Evolutionary conservation across 2,329 filamentous ascomycete genomes (phyloP).

Genomic region (Pseudocercospora fuligena): DNA sequence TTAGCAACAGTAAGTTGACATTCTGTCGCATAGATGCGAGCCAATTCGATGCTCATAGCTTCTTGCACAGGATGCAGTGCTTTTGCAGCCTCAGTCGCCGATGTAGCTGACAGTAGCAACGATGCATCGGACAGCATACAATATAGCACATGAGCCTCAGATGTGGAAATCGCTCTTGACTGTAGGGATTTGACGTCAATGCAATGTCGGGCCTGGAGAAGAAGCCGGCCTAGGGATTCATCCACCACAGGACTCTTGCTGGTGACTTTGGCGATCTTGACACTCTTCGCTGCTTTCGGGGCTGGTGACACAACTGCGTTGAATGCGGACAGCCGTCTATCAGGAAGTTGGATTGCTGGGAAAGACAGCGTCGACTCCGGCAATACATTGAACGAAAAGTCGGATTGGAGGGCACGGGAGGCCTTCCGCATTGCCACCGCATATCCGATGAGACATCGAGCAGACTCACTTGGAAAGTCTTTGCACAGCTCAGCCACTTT

Average conservation of each 20-base stretch:
- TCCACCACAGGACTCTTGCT: slow-evolving; percentile 13
- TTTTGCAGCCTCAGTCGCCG: slow-evolving; percentile 51
- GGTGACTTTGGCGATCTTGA: slow-evolving; percentile 4
- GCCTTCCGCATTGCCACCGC: slow-evolving; percentile 21
- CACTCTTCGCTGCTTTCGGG: slow-evolving; percentile 6
- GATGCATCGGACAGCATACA: slow-evolving; percentile 68
- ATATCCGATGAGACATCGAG: slow-evolving; percentile 21
- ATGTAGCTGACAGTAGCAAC: slow-evolving; percentile 67
- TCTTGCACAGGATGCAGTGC: slow-evolving; percentile 53
- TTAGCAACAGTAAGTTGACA: slow-evolving; percentile 64
- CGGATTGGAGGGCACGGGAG: slow-evolving; percentile 61
- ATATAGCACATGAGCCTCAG: slow-evolving; percentile 54
- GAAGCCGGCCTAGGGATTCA: slow-evolving; percentile 20
- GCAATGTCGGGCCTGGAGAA: slow-evolving; percentile 29
- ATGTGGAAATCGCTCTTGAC: slow-evolving; percentile 20
- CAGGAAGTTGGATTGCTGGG: slow-evolving; percentile 61
- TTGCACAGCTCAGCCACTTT: slow-evolving; percentile 12
- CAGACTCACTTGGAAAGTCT: slow-evolving; percentile 14
- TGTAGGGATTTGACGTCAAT: slow-evolving; percentile 10
- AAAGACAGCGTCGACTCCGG: slow-evolving; percentile 92
- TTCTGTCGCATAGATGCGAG: slow-evolving; percentile 70
- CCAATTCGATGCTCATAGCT: slow-evolving; percentile 62
- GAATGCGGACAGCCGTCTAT: slow-evolving; percentile 7
- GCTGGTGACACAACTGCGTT: neutral
- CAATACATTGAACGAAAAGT: slow-evolving; percentile 50